Base-by-base conservation (phyloP, 805 yeast species). In the Kodamaea hsintzibuensis region DNA sequence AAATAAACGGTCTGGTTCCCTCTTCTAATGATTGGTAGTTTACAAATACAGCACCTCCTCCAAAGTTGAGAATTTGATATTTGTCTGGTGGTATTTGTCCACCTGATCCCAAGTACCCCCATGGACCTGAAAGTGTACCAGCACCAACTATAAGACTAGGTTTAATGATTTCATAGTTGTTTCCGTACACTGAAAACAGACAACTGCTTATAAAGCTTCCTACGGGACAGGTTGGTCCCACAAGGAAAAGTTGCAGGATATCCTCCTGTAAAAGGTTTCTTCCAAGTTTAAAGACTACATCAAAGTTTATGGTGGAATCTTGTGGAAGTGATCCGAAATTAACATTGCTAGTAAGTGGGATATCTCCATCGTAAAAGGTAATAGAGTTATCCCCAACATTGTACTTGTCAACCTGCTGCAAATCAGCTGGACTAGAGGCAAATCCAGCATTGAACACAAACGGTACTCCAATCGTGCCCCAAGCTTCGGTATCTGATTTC, bases 371-470 rank as follows among this genome's bases (percentile, higher is more conserved):
- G 17, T 22, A 17, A 45, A 57, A 63, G 12, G 60, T 45, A 16
- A 64, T 55, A 8, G 52, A 52, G 33, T 63, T 60, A 16, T 19
- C n/a, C 13, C 62, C 62, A 2, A 49, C 43, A 1, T 13, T 37
- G 46, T 50, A 60, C 5, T 17, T 17, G 10, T n/a, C 13, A 3
- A 61, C 55, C 14, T 49, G 57, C 5, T 30, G 33, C 9, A 55
- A 18, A 37, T 60, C 57, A 22, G 55, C 38, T 10, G 50, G 16
- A 8, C 33, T 47, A 5, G 54, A 55, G 2, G 60, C 57, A 13
- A 58, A 56, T 42, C 66, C 67, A 45, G 56, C 51, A 27, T 61
- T 63, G 52, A 65, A 67, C 9, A 63, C 48, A 22, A 53, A 39
- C 10, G 55, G 51, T 16, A 52, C 30, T 5, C 50, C 18, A 19